Conservation (phyloP, 495 filamentous ascomycete genomes). For the Annulohypoxylon moriforme region DNA sequence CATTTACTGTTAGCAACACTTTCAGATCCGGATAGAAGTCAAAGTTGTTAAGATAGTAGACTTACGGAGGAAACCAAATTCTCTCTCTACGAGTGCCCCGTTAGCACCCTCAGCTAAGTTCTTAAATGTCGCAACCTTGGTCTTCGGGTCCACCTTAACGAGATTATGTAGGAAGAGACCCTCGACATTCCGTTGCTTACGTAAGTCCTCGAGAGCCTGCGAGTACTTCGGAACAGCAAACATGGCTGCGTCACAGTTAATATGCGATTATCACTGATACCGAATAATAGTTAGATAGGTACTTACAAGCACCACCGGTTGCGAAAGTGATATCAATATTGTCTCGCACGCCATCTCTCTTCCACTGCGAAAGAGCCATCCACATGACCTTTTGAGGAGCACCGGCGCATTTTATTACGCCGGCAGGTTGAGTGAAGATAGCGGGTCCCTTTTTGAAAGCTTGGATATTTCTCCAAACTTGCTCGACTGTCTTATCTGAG, state of each 20-base stretch:
- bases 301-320: slow-evolving; percentile 64
- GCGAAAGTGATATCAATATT: slow-evolving; percentile 72
- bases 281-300: background rate
- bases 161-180: slow-evolving; percentile 75
- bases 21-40: background rate
- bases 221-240: slow-evolving; percentile 78
- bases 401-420: slow-evolving; percentile 75
- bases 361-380: slow-evolving; percentile 75
- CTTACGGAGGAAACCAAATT: slow-evolving; percentile 68
- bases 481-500: slow-evolving; percentile 69
- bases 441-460: slow-evolving; percentile 67
- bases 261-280: background rate
- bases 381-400: slow-evolving; percentile 79
- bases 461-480: slow-evolving; percentile 67
- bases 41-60: background rate
- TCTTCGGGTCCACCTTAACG: slow-evolving; percentile 63
- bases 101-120: slow-evolving; percentile 40
- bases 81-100: slow-evolving; percentile 56
- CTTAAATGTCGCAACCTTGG: slow-evolving; percentile 49
- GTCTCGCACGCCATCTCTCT: slow-evolving; percentile 68
- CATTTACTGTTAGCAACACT: slow-evolving; percentile 9
- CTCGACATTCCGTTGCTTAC: slow-evolving; percentile 71
- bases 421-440: slow-evolving; percentile 75
- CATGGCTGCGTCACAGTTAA: slow-evolving; percentile 56
- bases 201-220: slow-evolving; percentile 68